Evolutionary conservation across 106 monocot species (phyloP).

Genomic region (Hemerocallis citrina): DNA sequence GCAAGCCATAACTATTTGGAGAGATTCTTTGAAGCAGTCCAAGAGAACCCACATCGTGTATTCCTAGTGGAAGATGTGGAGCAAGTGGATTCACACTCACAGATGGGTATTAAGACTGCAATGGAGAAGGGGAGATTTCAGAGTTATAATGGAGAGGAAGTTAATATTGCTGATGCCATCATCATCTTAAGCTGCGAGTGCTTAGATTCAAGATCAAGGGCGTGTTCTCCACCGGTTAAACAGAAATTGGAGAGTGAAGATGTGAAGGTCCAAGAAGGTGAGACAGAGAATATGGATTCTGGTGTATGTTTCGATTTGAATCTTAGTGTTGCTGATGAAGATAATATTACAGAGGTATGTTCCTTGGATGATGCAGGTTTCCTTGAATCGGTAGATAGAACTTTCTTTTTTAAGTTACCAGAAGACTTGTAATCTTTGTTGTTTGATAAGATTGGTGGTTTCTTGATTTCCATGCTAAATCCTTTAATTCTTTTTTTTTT

Average conservation of each 20-base stretch:
- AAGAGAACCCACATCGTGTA: conserved; percentile 67
- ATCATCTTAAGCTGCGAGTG: conserved; percentile 74
- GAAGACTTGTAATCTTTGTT: conserved; percentile 18
- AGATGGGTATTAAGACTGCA: conserved; percentile 35
- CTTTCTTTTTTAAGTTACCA: conserved; percentile 52
- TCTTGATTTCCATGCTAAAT: conserved; percentile 9
- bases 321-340: conserved; percentile 32
- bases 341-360: conserved; percentile 4
- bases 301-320: conserved; percentile 71
- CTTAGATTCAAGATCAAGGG: conserved; percentile 75
- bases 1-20: conserved; percentile 31
- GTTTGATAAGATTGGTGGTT: neutral
- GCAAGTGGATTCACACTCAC: conserved; percentile 44
- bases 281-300: conserved; percentile 12
- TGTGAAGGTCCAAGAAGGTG: conserved; percentile 12
- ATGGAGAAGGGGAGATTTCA: conserved; percentile 53
- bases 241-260: conserved; percentile 37
- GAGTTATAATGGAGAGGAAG: conserved; percentile 28
- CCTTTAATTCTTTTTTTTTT: neutral
- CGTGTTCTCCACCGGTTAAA: conserved; percentile 48
- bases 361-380: conserved; percentile 29
- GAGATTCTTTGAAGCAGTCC: conserved; percentile 45
- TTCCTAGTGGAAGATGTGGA: conserved; percentile 78
- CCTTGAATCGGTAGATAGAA: conserved; percentile 44
- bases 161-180: conserved; percentile 54